These are phyloP conservation scores for Uromyces viciae-fabae DNA, from an alignment of 1,284 basidiomycete species.

Conservation along the genomic window DNA sequence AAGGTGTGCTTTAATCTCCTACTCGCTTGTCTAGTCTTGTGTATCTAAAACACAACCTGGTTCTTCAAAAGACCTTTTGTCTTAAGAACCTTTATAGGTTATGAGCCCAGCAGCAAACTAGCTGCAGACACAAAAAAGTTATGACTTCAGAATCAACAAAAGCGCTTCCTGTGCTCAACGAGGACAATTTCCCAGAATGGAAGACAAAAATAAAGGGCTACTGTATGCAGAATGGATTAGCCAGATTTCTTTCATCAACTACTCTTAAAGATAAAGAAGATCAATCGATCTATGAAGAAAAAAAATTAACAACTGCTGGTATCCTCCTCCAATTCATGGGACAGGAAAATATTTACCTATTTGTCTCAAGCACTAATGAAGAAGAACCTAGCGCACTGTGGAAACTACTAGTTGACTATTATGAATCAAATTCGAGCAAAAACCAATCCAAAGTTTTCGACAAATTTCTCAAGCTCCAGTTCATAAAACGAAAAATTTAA, in stretches of 20 bases:
- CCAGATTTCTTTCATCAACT: background rate
- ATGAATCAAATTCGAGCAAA: background rate
- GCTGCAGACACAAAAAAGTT: background rate
- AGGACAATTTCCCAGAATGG: background rate
- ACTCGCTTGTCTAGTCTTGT: background rate
- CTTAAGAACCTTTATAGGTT: background rate
- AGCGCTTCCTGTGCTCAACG: background rate
- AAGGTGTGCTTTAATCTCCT: background rate
- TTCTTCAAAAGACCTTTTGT: background rate
- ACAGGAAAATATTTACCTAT: background rate
- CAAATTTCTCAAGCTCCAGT: background rate
- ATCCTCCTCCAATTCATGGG: background rate
- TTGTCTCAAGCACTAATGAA: background rate
- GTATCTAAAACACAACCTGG: background rate
- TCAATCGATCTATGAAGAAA: background rate
- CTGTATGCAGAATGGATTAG: background rate
- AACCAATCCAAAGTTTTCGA: background rate
- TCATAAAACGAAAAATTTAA: too few species aligned
- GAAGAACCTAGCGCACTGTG: background rate
- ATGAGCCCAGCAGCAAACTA: constrained; percentile 1
- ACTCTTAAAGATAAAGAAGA: background rate
- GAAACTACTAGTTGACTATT: background rate
- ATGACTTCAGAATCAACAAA: background rate
- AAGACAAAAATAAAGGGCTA: background rate
- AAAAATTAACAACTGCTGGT: background rate